Conservation (phyloP, 2,329 filamentous ascomycete genomes). For the Penicillium sp. region DNA sequence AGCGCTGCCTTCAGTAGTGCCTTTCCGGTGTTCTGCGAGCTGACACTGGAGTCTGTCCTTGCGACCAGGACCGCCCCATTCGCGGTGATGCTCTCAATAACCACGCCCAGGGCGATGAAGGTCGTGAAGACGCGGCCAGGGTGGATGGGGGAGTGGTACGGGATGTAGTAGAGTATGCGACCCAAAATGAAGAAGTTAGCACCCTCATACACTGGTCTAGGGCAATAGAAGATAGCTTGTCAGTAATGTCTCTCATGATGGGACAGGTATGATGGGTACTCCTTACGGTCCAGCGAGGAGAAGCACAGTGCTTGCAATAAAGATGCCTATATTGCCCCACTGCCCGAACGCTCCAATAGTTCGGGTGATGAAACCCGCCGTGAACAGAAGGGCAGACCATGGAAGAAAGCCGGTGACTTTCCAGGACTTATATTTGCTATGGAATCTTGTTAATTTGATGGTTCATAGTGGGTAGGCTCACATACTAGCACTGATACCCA, state of each 20-base stretch:
- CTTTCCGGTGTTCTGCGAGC: conserved; percentile 41
- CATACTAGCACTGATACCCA: conserved; percentile 38
- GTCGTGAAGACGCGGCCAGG: conserved; percentile 59
- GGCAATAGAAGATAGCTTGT: background rate
- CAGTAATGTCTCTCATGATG: background rate
- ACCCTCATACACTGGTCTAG: conserved; percentile 40
- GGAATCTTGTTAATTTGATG: conserved; percentile 3
- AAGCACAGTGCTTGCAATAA: conserved; percentile 39
- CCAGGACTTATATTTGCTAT: conserved; percentile 41
- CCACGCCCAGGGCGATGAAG: conserved; percentile 52
- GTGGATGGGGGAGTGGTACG: conserved; percentile 51
- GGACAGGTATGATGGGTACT: background rate
- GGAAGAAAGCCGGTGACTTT: conserved; percentile 41
- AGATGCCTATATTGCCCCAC: conserved; percentile 35
- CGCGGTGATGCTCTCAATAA: conserved; percentile 49
- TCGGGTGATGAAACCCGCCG: conserved; percentile 37
- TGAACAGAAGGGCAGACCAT: conserved; percentile 42
- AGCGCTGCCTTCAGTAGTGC: conserved; percentile 50
- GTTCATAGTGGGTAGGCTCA: background rate
- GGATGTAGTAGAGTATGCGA: conserved; percentile 48
- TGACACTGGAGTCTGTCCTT: conserved; percentile 35
- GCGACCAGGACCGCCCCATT: conserved; percentile 50
- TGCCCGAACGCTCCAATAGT: conserved; percentile 36
- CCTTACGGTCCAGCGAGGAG: conserved; percentile 40
- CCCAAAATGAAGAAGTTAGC: conserved; percentile 53